These are phyloP conservation scores for Carex cristatella DNA, from an alignment of 176 grass and related monocot genomes.

Conservation along the genomic window DNA sequence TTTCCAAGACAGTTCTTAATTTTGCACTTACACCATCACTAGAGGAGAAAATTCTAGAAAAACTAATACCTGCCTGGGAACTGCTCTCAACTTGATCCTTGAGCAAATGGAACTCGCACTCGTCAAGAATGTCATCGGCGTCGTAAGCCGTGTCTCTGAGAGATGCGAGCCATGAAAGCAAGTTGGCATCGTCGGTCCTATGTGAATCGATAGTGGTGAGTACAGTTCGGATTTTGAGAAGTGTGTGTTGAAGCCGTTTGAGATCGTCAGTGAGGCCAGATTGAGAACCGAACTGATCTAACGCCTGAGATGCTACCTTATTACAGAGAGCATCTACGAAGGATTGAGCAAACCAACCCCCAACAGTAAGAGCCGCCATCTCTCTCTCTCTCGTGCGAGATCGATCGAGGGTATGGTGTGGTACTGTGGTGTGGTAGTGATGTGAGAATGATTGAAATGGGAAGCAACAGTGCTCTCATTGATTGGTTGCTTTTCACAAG, in stretches of 20 bases:
- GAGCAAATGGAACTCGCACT: background rate
- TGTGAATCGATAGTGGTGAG: background rate
- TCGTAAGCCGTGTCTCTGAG: constrained; percentile 1
- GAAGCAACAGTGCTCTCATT: no score
- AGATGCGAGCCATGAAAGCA: constrained; percentile 13
- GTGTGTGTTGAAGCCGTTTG: background rate
- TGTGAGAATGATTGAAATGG: no score
- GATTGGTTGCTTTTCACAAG: background rate
- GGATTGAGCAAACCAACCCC: constrained; percentile 16
- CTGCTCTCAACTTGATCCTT: background rate
- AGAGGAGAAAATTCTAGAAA: background rate
- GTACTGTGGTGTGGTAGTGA: no score
- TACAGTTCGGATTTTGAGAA: constrained; percentile 7
- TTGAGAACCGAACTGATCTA: constrained; percentile 4
- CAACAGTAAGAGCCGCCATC: constrained; percentile 14
- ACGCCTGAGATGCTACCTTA: background rate
- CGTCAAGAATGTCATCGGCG: constrained; percentile 8
- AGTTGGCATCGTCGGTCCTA: background rate
- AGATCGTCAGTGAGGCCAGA: constrained; percentile 10
- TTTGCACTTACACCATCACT: background rate
- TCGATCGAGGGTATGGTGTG: no score
- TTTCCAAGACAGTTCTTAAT: constrained; percentile 2
- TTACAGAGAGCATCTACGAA: constrained; percentile 8
- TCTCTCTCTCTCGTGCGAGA: background rate
- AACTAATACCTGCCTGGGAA: background rate